phyloP scores from a whole-genome alignment of 1,284 basidiomycete genomes.

The Naganishia sp. region DNA sequence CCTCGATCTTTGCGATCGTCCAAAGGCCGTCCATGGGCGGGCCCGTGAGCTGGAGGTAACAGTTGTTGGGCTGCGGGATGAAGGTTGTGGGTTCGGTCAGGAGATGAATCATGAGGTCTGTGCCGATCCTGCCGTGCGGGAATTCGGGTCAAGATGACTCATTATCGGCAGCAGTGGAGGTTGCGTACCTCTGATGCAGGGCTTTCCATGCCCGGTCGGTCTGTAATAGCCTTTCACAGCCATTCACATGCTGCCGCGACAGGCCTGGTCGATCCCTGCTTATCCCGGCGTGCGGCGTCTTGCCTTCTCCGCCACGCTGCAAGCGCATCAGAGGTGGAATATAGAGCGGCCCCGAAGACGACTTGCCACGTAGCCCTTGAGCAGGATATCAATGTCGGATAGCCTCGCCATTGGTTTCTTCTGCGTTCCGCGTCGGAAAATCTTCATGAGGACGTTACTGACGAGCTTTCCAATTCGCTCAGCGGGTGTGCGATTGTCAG shows the following conservation, averaged over 20 bases:
- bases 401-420: slow-evolving; percentile 19
- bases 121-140: slow-evolving; percentile 48
- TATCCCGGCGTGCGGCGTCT: slow-evolving; percentile 12
- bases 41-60: slow-evolving; percentile 57
- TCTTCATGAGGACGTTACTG: slow-evolving; percentile 13
- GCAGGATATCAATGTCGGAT: slow-evolving; percentile 14
- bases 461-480: slow-evolving; percentile 2
- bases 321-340: neutral
- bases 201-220: slow-evolving; percentile 5
- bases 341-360: neutral
- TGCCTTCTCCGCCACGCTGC: slow-evolving; percentile 24
- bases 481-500: neutral
- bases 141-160: neutral
- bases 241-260: slow-evolving; percentile 27
- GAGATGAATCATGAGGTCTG: slow-evolving; percentile 53
- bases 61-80: slow-evolving; percentile 54
- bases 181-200: slow-evolving; percentile 22
- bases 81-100: slow-evolving; percentile 55
- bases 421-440: slow-evolving; percentile 15
- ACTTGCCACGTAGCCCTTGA: slow-evolving; percentile 23
- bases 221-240: slow-evolving; percentile 17
- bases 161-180: neutral
- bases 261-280: slow-evolving; percentile 28
- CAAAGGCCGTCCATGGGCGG: slow-evolving; percentile 48
- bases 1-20: slow-evolving; percentile 28